Evolutionary conservation across 345 rosid genomes (phyloP), one percentile per base, ranked within the genome.

Genomic region (Viola odorata): DNA sequence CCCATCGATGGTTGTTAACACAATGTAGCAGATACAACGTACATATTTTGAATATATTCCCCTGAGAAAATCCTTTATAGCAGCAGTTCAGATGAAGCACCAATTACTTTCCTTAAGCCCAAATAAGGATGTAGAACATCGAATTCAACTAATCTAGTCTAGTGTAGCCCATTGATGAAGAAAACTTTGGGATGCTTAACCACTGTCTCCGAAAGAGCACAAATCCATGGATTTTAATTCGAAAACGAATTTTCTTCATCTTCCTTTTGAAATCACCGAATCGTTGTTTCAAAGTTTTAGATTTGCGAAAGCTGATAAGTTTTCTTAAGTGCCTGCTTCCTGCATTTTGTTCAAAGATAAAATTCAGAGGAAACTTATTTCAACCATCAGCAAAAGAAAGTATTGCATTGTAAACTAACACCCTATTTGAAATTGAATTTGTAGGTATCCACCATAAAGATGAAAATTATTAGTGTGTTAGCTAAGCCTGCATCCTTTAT

Each of bases 181-280:
- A 81, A 61, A 83, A 81, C 58, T 72, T 92, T 15, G 89, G 76
- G 54, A 81, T 39, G 59, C 67, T 73, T 55, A 79, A 69, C 87
- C 83, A 87, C 58, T 77, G 77, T 55, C 75, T 76, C 37, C 68
- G 79, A 66, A 91, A 82, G 47, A 82, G 83, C 45, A 57, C 55
- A 75, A 83, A 84, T 5, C 89, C 89, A 7, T 75, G 83, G 56
- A 87, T 80, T 79, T 77, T 91, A 49, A 91, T 77, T 38, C 84
- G 78, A 63, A 69, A 83, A 59, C 76, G 86, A 51, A 84, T 67
- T 69, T 72, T 80, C 70, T 65, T 85, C 61, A 86, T 75, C 79
- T 78, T 86, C 68, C 57, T 82, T 45, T 73, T 60, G 41, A 87
- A 58, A 36, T 76, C 77, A 47, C 71, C 61, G 56, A 73, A 84